Percentiles rank a stretch among this genome's conserved stretches.
Evolutionary conservation across 108 stramenopile species (phyloP).

Genomic region (Stephanodiscus minutulus): DNA sequence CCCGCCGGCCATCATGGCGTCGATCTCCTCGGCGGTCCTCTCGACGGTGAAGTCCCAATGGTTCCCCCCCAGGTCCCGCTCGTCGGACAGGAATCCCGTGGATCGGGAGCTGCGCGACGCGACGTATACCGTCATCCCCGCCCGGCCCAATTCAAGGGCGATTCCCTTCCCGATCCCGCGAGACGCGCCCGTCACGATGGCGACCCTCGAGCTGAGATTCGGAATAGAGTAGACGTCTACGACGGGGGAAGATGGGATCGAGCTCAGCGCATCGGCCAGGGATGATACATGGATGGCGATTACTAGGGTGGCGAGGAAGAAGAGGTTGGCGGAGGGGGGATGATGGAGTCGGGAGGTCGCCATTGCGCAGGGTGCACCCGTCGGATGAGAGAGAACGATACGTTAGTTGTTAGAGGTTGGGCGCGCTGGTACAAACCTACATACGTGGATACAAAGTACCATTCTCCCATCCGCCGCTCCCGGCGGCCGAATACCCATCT

Average conservation of each 20-base stretch:
- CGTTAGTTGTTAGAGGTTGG: too few species aligned
- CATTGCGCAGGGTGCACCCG: too few species aligned
- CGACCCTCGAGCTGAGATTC: constrained; percentile 24
- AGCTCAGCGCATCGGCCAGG: background rate
- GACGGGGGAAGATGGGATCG: constrained; percentile 29
- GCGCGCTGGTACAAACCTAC: too few species aligned
- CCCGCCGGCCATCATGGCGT: constrained; percentile 45
- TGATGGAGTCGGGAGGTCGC: background rate
- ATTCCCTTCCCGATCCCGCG: constrained; percentile 79
- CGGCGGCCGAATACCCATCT: too few species aligned
- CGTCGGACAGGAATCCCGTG: constrained; percentile 12
- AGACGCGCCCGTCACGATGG: constrained; percentile 46
- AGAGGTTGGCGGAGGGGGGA: background rate
- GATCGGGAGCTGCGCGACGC: constrained; percentile 32
- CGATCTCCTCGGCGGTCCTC: constrained; percentile 57
- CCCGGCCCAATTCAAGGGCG: constrained; percentile 70
- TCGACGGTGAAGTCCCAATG: constrained; percentile 57
- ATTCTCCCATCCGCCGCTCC: too few species aligned
- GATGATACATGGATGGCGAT: background rate
- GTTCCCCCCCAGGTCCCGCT: constrained; percentile 23
- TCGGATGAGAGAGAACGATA: too few species aligned
- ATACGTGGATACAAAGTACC: too few species aligned
- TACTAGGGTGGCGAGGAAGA: background rate
- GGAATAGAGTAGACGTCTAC: constrained; percentile 15
- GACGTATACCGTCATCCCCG: constrained; percentile 68